Evolutionary conservation across 768 basidiomycete species (phyloP).

Genomic region (Russula virescens): DNA sequence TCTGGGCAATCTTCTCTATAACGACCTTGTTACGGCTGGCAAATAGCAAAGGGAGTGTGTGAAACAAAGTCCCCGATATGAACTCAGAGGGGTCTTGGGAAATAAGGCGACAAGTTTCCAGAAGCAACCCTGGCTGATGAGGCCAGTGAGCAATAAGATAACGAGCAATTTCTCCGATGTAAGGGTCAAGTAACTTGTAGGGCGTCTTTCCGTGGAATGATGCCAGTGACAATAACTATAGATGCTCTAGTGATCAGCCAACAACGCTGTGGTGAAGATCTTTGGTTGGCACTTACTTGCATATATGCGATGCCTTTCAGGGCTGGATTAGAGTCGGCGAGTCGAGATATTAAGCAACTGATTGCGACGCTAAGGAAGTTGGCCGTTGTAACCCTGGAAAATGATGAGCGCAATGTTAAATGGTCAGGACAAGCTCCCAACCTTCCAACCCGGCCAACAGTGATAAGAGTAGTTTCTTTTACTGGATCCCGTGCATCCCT

Average conservation of each 20-base stretch:
- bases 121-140: constrained; percentile 51
- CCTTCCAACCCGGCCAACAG: constrained; percentile 52
- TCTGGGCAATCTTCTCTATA: constrained; percentile 55
- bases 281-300: constrained; percentile 43
- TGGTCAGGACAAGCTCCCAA: constrained; percentile 23
- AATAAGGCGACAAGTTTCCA: constrained; percentile 66
- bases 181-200: constrained; percentile 64
- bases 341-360: constrained; percentile 56
- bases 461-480: constrained; percentile 60
- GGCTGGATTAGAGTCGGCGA: constrained; percentile 63
- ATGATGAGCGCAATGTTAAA: background rate
- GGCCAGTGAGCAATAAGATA: constrained; percentile 56
- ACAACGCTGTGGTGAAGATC: constrained; percentile 13
- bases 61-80: constrained; percentile 53
- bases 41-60: constrained; percentile 67
- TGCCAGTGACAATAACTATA: constrained; percentile 53
- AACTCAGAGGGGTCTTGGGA: constrained; percentile 52
- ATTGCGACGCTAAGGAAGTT: constrained; percentile 56
- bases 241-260: constrained; percentile 13
- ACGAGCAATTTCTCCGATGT: constrained; percentile 59
- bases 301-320: constrained; percentile 62
- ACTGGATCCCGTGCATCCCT: constrained; percentile 33
- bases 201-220: constrained; percentile 54
- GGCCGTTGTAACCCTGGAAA: constrained; percentile 40
- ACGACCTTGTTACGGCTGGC: constrained; percentile 52